Evolutionary conservation across 164 flowering plant genomes (phyloP), one percentile per base, ranked within the genome.

Genomic region (Vitis riparia): DNA sequence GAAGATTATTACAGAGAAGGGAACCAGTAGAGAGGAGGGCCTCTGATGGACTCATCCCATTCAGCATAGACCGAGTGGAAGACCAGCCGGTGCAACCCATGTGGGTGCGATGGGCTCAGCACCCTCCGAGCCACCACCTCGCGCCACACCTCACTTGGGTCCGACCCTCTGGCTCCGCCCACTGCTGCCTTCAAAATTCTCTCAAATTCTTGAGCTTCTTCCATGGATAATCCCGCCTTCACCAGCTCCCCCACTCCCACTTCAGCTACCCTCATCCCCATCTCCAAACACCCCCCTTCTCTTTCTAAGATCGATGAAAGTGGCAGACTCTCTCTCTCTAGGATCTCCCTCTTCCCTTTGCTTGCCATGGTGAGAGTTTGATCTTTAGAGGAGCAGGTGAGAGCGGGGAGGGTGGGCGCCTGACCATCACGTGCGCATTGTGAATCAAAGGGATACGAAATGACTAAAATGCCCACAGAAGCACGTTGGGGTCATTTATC

Each of bases 21-120:
- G 77, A 89, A 91, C 95, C 97, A 95, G 63, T 91, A 93, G 52
- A 78, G 85, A 53, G 98, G 91, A 72, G 94, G 99, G 44, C 93
- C 98, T 56, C 64, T 57, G 68, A 76, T 7, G 71, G 91, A 75
- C 65, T 65, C 77, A 69, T 90, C 89, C 90, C 90, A 91, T 19
- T 76, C 5, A 29, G 83, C 69, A 72, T 93, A 95, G 53, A 88
- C 89, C 8, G 89, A 74, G 83, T 89, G 82, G 78, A 90, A 95
- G 16, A 95, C 37, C n/a, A 93, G 84, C 77, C 84, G 96, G 59
- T 95, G 98, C n/a, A 93, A 71, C 11, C 64, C 58, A 70, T 88
- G 91, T 0, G 99, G 97, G 56, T 90, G 87, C 55, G 63, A 74
- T 14, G 99, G 99, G 53, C 83, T 74, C n/a, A 96, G 85, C 66